Conservation (phyloP, 345 rosid genomes). For the Eucalyptus tenuipes region DNA sequence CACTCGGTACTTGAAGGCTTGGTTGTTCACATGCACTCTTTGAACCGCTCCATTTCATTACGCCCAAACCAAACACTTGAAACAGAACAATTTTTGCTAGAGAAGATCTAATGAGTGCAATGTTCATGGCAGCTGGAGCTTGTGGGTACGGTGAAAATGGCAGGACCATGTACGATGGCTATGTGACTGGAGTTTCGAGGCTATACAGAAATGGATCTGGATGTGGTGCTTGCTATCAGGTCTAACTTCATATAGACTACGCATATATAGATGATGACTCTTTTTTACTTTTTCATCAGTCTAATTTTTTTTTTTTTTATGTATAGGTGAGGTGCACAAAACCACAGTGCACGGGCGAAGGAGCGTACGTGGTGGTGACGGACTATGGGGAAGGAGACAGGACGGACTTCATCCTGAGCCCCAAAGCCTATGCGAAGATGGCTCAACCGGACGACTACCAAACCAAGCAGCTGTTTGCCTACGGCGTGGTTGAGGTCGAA, state of each 20-base stretch:
- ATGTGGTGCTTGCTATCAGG: conserved; percentile 96
- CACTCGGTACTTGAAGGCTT: neutral
- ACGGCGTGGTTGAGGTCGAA: conserved; percentile 75
- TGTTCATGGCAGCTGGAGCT: conserved; percentile 47
- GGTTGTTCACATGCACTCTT: neutral
- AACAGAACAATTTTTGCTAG: neutral
- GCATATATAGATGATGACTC: neutral
- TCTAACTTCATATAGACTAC: neutral
- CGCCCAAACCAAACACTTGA: neutral
- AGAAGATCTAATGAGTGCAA: neutral
- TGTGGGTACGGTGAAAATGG: conserved; percentile 83
- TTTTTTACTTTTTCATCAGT: neutral
- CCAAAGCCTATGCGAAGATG: conserved; percentile 45
- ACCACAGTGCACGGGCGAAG: conserved; percentile 50
- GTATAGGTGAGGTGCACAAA: conserved; percentile 62
- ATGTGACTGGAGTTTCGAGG: conserved; percentile 70
- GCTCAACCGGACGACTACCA: conserved; percentile 14
- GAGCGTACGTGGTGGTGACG: conserved; percentile 57
- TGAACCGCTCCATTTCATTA: neutral
- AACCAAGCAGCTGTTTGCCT: conserved; percentile 27
- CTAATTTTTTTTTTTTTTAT: neutral
- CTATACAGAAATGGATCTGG: conserved; percentile 71
- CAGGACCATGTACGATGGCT: conserved; percentile 55
- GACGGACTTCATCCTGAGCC: conserved; percentile 79
- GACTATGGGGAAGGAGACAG: conserved; percentile 77